A percentile compares a stretch with the other conserved stretches of the same genome.
These are phyloP conservation scores for Hypoxylon perforatum DNA, from an alignment of 495 filamentous ascomycete species.

Conservation along the genomic window DNA sequence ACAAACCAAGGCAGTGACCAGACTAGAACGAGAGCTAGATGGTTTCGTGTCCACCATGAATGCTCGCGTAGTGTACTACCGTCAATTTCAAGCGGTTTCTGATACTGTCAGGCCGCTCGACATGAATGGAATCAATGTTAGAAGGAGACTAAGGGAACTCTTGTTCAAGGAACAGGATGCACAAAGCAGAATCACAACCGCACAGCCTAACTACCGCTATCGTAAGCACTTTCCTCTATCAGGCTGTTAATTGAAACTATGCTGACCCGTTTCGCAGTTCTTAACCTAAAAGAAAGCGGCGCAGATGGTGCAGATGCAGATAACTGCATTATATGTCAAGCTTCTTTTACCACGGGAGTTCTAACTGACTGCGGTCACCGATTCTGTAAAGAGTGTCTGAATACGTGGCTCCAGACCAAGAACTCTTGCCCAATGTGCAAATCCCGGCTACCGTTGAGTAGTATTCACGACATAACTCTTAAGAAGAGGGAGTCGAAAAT, in stretches of 20 bases:
- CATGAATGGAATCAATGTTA: slow-evolving; percentile 52
- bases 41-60: slow-evolving; percentile 83
- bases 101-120: slow-evolving; percentile 83
- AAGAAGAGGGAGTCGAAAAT: slow-evolving; percentile 78
- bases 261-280: slow-evolving; percentile 46
- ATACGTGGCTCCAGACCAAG: slow-evolving; percentile 74
- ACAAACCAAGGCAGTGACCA: slow-evolving; percentile 71
- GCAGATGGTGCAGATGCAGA: slow-evolving; percentile 68
- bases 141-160: slow-evolving; percentile 48
- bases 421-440: slow-evolving; percentile 84
- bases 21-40: slow-evolving; percentile 78
- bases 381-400: slow-evolving; percentile 88
- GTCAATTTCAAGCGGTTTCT: slow-evolving; percentile 87
- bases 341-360: slow-evolving; percentile 77
- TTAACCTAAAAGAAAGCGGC: slow-evolving; percentile 64
- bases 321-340: slow-evolving; percentile 83
- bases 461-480: slow-evolving; percentile 85
- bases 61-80: slow-evolving; percentile 84
- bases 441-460: slow-evolving; percentile 63
- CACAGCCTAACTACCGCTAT: slow-evolving; percentile 57
- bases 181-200: slow-evolving; percentile 64
- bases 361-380: slow-evolving; percentile 91
- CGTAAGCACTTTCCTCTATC: slow-evolving; percentile 24
- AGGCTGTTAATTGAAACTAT: neutral
- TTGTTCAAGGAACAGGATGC: slow-evolving; percentile 58